These are phyloP conservation scores for Volutella citrinella DNA, from an alignment of 2,329 filamentous ascomycete species.

Conservation along the genomic window DNA sequence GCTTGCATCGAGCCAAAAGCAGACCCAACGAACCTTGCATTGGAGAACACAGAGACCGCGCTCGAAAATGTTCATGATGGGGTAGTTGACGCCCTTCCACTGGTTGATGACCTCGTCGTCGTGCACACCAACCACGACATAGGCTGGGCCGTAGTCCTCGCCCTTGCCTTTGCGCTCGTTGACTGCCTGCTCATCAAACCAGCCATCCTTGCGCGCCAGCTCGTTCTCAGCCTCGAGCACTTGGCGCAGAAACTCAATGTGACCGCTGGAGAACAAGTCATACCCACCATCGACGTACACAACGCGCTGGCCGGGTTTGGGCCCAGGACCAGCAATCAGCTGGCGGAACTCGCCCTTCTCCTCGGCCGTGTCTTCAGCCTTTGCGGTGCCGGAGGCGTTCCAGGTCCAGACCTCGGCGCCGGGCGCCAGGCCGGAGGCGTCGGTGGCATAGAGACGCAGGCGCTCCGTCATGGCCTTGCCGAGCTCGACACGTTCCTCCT, in stretches of 20 bases:
- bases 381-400: constrained; percentile 53
- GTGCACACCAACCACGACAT: constrained; percentile 90
- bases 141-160: constrained; percentile 76
- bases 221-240: constrained; percentile 73
- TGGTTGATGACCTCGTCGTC: constrained; percentile 93
- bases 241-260: constrained; percentile 87
- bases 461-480: constrained; percentile 71
- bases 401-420: constrained; percentile 87
- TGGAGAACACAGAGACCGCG: constrained; percentile 92
- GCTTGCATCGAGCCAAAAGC: not conserved
- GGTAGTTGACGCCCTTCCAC: constrained; percentile 97
- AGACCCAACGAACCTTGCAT: constrained; percentile 66
- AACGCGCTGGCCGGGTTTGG: constrained; percentile 74
- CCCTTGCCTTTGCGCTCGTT: constrained; percentile 63
- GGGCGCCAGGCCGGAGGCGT: constrained; percentile 73
- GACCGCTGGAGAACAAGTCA: constrained; percentile 93
- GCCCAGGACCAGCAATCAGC: constrained; percentile 68
- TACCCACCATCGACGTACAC: constrained; percentile 97
- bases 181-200: constrained; percentile 66
- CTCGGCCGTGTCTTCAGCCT: constrained; percentile 43
- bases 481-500: constrained; percentile 61
- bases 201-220: constrained; percentile 64
- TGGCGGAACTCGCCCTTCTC: constrained; percentile 64
- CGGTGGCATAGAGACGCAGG: constrained; percentile 83
- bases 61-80: constrained; percentile 99